Evolutionary conservation across 257 asterid genomes (phyloP).

Genomic region (Rauvolfia tetraphylla): DNA sequence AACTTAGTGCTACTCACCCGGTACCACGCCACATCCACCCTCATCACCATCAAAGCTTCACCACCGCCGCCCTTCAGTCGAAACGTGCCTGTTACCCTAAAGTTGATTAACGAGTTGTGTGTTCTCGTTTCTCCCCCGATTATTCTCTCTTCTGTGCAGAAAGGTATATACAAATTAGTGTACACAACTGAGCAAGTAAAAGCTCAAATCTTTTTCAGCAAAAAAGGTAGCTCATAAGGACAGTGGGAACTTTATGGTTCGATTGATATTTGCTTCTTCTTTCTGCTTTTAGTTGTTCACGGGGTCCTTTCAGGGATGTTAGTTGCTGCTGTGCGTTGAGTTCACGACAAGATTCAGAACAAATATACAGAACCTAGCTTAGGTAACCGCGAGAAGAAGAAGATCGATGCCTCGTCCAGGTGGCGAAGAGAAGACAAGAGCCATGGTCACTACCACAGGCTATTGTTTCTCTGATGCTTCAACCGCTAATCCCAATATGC

Average conservation of each 20-base stretch:
- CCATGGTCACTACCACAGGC: constrained; percentile 38
- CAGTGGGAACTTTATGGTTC: constrained; percentile 22
- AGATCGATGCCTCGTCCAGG: constrained; percentile 42
- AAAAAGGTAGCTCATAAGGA: constrained; percentile 24
- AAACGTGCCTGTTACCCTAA: constrained; percentile 10
- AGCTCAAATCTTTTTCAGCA: constrained; percentile 33
- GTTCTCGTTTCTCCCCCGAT: background rate
- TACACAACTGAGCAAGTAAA: constrained; percentile 6
- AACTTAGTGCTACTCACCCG: constrained; percentile 14
- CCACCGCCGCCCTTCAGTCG: constrained; percentile 2
- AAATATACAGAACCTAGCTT: background rate
- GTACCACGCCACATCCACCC: constrained; percentile 1
- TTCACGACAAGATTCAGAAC: constrained; percentile 10
- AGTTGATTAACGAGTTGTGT: constrained; percentile 8
- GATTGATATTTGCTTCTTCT: constrained; percentile 17
- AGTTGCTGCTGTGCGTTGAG: background rate
- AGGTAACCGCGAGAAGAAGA: background rate
- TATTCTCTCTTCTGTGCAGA: constrained; percentile 4
- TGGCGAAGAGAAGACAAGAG: constrained; percentile 30
- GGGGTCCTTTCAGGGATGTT: constrained; percentile 11
- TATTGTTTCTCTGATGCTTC: constrained; percentile 40
- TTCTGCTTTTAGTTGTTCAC: constrained; percentile 15
- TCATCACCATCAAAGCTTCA: background rate
- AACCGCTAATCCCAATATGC: constrained; percentile 29
- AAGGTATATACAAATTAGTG: constrained; percentile 22